A percentile compares a stretch with the other conserved stretches of the same genome.
phyloP scores from a whole-genome alignment of 768 basidiomycete species.

The Tulasnella sp. region DNA sequence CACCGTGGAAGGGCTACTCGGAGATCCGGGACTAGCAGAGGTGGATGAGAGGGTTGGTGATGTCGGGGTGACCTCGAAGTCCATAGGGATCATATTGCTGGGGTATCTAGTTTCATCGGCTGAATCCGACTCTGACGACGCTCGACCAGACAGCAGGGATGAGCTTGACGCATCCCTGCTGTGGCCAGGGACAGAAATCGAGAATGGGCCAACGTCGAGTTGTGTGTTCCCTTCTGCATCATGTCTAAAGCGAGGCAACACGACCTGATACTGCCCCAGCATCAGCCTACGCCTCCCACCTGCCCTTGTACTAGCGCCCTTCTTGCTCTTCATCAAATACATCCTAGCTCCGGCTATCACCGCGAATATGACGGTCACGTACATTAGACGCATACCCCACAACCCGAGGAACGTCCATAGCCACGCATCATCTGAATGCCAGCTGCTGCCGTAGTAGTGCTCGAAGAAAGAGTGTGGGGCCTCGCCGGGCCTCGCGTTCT shows the following conservation, averaged over 20 bases:
- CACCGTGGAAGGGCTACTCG: constrained; percentile 3
- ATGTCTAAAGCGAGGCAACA: constrained; percentile 59
- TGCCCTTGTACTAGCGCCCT: background rate
- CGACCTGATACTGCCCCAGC: constrained; percentile 46
- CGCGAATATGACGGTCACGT: constrained; percentile 63
- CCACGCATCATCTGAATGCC: constrained; percentile 97
- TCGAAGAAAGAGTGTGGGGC: constrained; percentile 88
- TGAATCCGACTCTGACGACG: constrained; percentile 36
- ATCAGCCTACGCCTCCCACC: constrained; percentile 10
- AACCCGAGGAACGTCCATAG: constrained; percentile 86
- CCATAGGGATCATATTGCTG: constrained; percentile 43
- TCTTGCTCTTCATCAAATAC: constrained; percentile 12
- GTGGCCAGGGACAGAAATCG: constrained; percentile 25
- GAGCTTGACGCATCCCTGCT: constrained; percentile 15
- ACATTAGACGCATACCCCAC: constrained; percentile 85
- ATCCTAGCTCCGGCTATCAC: constrained; percentile 52
- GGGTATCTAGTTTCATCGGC: constrained; percentile 35
- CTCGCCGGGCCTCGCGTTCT: constrained; percentile 75
- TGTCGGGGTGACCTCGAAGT: constrained; percentile 45
- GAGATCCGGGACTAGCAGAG: constrained; percentile 32
- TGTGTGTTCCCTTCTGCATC: constrained; percentile 61
- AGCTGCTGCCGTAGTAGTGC: constrained; percentile 97
- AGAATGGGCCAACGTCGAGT: constrained; percentile 52
- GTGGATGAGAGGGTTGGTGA: constrained; percentile 38
- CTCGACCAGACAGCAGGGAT: constrained; percentile 4